Evolutionary conservation across 768 basidiomycete genomes (phyloP), one percentile per base, ranked within the genome.

Genomic region (Stropharia rugosoannulata): DNA sequence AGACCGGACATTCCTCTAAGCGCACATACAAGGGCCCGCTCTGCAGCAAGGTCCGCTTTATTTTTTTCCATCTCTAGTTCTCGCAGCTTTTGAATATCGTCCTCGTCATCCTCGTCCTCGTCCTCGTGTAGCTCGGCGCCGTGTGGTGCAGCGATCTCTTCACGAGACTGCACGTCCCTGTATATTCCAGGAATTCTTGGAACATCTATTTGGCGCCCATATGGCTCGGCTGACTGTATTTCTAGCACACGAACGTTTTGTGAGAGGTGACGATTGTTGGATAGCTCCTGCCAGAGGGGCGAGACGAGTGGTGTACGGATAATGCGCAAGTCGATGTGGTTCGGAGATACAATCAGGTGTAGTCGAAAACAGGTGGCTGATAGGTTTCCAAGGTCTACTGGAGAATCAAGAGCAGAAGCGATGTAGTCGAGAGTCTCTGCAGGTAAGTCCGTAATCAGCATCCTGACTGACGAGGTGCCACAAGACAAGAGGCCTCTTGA

Each of bases 1-100:
- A 48, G 22, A 29, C 46, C 46, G 27, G 46, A 48, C 46, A 48
- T 48, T 48, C 46, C 46, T 48, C 16, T 48, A 19, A 48, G 27
- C 25, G 46, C 46, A 29, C 10, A 27, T n/a, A 48, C 46, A 27
- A 48, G 46, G 46, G 9, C 22, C 22, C 46, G 25, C 25, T 48
- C 46, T 36, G 46, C 46, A 5, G 19, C 15, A 48, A 48, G 27
- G 46, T 32, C 46, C 29, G 46, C 35, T 11, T 19, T 29, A 32
- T 48, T 48, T 32, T 48, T 48, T 36, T 19, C 46, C 16, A 32
- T 32, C 9, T 32, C 29, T 7, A 32, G 46, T 11, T 16, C 16
- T 29, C 22, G n/a, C 11, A 32, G 10, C 22, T 27, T n/a, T 18
- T 48, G 29, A 29, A 48, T 16, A 15, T 41, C 18, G 16, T 32